These are phyloP conservation scores for Pugionium dolabratum DNA, from an alignment of 345 rosid species.

Conservation along the genomic window DNA sequence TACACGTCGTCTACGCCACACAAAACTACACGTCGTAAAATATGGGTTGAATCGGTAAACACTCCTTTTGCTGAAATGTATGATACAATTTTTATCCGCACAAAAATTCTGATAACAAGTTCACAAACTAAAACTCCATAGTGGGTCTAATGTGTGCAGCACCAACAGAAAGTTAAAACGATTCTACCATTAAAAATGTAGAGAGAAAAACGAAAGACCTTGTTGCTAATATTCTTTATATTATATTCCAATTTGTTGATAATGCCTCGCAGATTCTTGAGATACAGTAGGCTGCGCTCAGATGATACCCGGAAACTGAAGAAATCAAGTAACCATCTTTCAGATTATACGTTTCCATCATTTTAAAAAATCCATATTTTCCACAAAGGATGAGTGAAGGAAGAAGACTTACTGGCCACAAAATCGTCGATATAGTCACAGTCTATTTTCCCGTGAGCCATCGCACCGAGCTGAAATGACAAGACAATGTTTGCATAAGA, in stretches of 20 bases:
- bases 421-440: slow-evolving; percentile 61
- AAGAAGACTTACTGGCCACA: slow-evolving; percentile 55
- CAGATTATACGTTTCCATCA: slow-evolving; percentile 15
- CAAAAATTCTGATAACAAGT: background rate
- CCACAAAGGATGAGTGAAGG: background rate
- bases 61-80: no score
- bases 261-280: slow-evolving; percentile 73
- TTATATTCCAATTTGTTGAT: slow-evolving; percentile 51
- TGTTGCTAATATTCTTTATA: slow-evolving; percentile 27
- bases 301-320: slow-evolving; percentile 85
- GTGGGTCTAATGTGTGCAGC: background rate
- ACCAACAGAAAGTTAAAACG: slow-evolving; percentile 10
- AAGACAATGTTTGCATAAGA: background rate
- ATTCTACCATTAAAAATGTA: slow-evolving; percentile 5
- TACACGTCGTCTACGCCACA: no score
- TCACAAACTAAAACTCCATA: background rate
- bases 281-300: slow-evolving; percentile 87
- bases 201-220: slow-evolving; percentile 9
- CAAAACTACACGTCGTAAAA: no score
- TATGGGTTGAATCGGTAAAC: no score
- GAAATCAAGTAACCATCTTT: slow-evolving; percentile 3
- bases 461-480: slow-evolving; percentile 69
- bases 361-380: background rate
- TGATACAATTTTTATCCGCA: no score
- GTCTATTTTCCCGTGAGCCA: slow-evolving; percentile 84